Evolutionary conservation across 352 stramenopile genomes (phyloP), one percentile per base, ranked within the genome.

Genomic region (Pythium oligandrum): DNA sequence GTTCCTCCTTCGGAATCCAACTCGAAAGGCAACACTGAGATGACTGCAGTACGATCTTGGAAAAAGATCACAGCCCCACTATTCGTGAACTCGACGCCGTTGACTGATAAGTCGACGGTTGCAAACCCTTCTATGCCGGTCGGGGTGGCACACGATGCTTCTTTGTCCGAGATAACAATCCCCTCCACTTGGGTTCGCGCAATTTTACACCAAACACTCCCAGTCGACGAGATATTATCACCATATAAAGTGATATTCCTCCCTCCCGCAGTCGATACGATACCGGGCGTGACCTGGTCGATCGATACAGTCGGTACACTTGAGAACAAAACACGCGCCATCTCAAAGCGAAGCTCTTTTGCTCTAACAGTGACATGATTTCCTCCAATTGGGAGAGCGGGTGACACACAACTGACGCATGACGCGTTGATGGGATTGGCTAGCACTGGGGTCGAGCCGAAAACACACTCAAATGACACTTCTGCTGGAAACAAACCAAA

Each of bases 61-160:
- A 55, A 66, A 8, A 51, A 54, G 7, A 66, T 7, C 1, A 32
- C 30, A 2, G 42, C 33, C 10, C 6, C 46, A 37, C 52, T 54
- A 5, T 10, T 36, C n/a, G 37, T 55, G 31, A 61, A 66, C 31
- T 61, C 48, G 6, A 51, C 48, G 10, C 48, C 59, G 44, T 66
- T 60, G 10, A 56, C 31, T 30, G 59, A 61, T 9, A 66, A 34
- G 2, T 66, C 59, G 7, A 61, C 48, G 9, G 26, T 48, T 4
- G 42, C 52, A 33, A 55, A 66, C 35, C 58, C 58, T 34, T 44
- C 35, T 6, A 55, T 34, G 33, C 45, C 42, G 35, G 57, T 17
- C 30, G 57, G 57, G 4, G 57, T 36, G 34, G 36, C 33, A 11
- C 57, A 64, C 6, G 45, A 48, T 7, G 59, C 31, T 3, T 52